A percentile compares a stretch with the other conserved stretches of the same genome.
Evolutionary conservation across 331 rosid genomes (phyloP).

Genomic region (Saraca asoca): DNA sequence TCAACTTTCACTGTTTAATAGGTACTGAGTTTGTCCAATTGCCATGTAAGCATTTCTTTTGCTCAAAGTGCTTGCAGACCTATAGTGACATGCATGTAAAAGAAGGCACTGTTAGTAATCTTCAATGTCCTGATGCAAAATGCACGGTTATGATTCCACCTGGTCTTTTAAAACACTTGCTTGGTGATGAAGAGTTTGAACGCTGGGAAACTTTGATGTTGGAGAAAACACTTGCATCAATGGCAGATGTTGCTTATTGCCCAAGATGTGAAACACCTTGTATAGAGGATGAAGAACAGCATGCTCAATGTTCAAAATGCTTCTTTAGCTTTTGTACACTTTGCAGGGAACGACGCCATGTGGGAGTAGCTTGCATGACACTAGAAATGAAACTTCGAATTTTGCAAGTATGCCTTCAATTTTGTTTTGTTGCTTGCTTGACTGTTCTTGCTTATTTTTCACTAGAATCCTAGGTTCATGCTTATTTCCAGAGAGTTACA

Average conservation of each 20-base stretch:
- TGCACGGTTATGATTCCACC: constrained; percentile 77
- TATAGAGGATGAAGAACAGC: constrained; percentile 79
- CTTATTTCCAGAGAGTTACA: no score
- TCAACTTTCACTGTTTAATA: constrained; percentile 29
- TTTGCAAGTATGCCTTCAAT: constrained; percentile 57
- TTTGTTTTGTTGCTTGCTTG: neutral
- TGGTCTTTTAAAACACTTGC: constrained; percentile 61
- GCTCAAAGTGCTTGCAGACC: constrained; percentile 83
- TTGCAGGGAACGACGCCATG: constrained; percentile 84
- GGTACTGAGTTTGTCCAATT: constrained; percentile 69
- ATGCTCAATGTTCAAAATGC: constrained; percentile 82
- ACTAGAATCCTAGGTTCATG: no score
- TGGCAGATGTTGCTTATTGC: constrained; percentile 81
- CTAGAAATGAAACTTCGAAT: constrained; percentile 66
- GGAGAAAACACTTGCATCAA: constrained; percentile 72
- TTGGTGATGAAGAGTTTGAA: constrained; percentile 66
- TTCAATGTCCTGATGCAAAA: constrained; percentile 71
- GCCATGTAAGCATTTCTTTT: constrained; percentile 83
- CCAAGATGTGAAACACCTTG: constrained; percentile 91
- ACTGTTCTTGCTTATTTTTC: neutral
- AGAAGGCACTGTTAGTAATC: constrained; percentile 75
- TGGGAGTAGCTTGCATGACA: constrained; percentile 74
- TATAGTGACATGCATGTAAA: constrained; percentile 69
- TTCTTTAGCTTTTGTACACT: constrained; percentile 87
- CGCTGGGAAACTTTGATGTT: constrained; percentile 83